Percentiles rank a stretch among this genome's conserved stretches.
Evolutionary conservation across 2,329 filamentous ascomycete species (phyloP).

Genomic region (Fusarium luffae): DNA sequence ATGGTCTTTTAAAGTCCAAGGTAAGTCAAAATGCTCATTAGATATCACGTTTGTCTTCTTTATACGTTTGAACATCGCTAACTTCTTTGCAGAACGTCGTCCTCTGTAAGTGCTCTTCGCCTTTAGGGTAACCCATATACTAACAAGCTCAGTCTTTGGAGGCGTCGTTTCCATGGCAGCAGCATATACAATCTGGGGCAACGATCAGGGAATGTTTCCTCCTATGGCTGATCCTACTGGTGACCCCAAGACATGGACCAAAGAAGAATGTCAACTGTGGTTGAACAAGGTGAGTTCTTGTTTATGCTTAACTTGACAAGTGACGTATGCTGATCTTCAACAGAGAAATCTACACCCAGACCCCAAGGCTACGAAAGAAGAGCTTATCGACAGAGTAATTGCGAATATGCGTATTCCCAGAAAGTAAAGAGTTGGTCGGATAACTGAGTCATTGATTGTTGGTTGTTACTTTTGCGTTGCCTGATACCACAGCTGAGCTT

Average conservation of each 20-base stretch:
- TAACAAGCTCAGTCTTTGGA: conserved; percentile 31
- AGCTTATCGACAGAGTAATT: conserved; percentile 59
- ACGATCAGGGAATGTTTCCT: conserved; percentile 78
- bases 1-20: conserved; percentile 44
- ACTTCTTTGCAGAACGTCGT: conserved; percentile 68
- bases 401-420: conserved; percentile 60
- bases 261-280: conserved; percentile 84
- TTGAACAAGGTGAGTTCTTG: conserved; percentile 72
- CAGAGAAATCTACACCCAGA: conserved; percentile 62
- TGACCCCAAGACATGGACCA: conserved; percentile 77
- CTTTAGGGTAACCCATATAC: conserved; percentile 37
- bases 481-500: conserved; percentile 16
- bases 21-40: neutral
- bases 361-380: conserved; percentile 56
- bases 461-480: conserved; percentile 1
- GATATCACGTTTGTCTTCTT: rapidly evolving
- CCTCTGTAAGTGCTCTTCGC: conserved; percentile 63
- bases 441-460: neutral
- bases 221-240: conserved; percentile 79
- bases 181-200: conserved; percentile 90
- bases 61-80: neutral
- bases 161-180: conserved; percentile 42
- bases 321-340: neutral
- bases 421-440: conserved; percentile 24
- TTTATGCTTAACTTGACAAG: neutral